These are phyloP conservation scores for Teratosphaeriaceae sp. DNA, from an alignment of 2,329 filamentous ascomycete species.

Conservation along the genomic window DNA sequence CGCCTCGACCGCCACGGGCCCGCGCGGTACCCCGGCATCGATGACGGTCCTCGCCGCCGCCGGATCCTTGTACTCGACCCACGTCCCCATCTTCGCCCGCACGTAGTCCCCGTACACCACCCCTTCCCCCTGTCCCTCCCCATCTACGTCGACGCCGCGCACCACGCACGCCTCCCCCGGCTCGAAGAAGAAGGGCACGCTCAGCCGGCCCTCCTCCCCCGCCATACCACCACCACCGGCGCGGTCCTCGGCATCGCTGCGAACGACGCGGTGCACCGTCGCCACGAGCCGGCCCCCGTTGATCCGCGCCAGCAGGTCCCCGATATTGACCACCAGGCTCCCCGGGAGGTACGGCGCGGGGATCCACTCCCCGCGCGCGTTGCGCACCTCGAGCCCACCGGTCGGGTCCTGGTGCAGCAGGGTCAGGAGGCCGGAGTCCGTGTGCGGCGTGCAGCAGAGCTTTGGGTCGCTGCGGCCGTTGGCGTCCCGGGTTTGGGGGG, in stretches of 20 bases:
- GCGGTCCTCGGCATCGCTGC: constrained; percentile 19
- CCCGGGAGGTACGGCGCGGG: constrained; percentile 35
- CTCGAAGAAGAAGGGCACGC: constrained; percentile 45
- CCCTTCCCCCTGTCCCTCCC: constrained; percentile 20
- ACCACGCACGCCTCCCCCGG: constrained; percentile 38
- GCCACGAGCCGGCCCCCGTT: constrained; percentile 39
- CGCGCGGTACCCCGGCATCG: too few relatives aligned
- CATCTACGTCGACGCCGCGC: constrained; percentile 32
- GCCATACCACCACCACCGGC: constrained; percentile 14
- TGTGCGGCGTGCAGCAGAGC: constrained; percentile 34
- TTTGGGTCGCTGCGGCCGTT: constrained; percentile 10
- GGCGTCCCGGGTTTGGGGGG: constrained; percentile 13
- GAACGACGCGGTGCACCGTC: constrained; percentile 43
- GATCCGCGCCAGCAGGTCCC: constrained; percentile 38
- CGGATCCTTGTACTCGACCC: constrained; percentile 38
- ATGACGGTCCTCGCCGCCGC: too few relatives aligned
- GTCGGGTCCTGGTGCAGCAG: constrained; percentile 43
- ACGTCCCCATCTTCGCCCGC: constrained; percentile 38
- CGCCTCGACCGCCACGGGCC: too few relatives aligned
- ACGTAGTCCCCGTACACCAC: constrained; percentile 39
- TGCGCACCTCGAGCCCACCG: constrained; percentile 42
- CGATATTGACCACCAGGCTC: constrained; percentile 41
- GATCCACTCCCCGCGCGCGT: constrained; percentile 37
- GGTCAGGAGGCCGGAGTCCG: constrained; percentile 43
- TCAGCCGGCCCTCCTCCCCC: constrained; percentile 31